These are phyloP conservation scores for Mycosarcoma maydis DNA, from an alignment of 1,284 basidiomycete species.

Conservation along the genomic window DNA sequence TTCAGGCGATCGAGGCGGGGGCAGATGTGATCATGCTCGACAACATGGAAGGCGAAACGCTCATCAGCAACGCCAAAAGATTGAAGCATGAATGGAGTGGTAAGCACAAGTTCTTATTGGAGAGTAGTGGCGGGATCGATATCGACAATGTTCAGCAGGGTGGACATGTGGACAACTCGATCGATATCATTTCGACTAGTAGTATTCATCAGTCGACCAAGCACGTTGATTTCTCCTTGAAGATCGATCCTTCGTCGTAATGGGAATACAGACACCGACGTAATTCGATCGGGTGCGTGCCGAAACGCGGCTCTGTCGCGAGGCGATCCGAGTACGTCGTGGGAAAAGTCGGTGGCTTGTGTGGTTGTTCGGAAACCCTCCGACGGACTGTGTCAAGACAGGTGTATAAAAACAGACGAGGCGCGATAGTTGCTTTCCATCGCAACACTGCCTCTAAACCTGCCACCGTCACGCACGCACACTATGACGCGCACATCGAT, in stretches of 20 bases:
- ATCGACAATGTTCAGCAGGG: conserved; percentile 53
- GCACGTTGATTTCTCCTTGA: conserved; percentile 65
- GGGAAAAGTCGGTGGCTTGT: background rate
- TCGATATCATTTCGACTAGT: conserved; percentile 64
- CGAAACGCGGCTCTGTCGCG: background rate
- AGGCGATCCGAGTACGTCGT: background rate
- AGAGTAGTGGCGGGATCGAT: conserved; percentile 63
- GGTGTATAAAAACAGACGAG: background rate
- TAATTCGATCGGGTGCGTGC: too few relatives aligned
- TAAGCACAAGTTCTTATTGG: conserved; percentile 54
- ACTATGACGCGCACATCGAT: background rate
- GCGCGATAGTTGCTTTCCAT: too few relatives aligned
- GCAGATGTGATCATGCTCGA: conserved; percentile 99
- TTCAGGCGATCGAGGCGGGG: conserved; percentile 93
- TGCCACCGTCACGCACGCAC: too few relatives aligned
- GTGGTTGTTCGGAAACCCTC: conserved; percentile 1
- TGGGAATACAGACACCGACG: background rate
- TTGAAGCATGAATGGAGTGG: conserved; percentile 44
- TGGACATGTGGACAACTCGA: conserved; percentile 58
- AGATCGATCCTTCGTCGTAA: conserved; percentile 59
- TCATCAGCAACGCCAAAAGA: conserved; percentile 50
- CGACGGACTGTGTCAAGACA: background rate
- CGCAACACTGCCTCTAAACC: too few relatives aligned
- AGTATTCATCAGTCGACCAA: conserved; percentile 65
- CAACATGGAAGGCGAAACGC: conserved; percentile 60